These are phyloP conservation scores for Margaritispora aquatica DNA, from an alignment of 495 filamentous ascomycete genomes.

Conservation along the genomic window DNA sequence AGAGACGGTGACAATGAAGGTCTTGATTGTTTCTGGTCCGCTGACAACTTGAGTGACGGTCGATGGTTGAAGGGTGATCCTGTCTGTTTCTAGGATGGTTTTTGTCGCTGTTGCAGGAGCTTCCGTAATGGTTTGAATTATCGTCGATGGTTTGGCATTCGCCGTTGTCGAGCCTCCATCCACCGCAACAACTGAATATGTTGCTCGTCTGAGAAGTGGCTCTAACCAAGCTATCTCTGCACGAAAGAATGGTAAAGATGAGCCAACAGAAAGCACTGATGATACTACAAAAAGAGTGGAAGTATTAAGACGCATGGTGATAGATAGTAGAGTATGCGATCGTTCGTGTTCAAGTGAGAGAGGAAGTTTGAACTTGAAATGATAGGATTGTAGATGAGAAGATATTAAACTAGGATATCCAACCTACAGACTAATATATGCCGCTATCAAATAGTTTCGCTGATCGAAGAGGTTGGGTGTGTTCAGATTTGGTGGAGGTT, in stretches of 20 bases:
- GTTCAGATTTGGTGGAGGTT: conserved; percentile 10
- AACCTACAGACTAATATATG: conserved; percentile 16
- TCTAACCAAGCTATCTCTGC: background rate
- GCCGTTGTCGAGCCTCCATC: conserved; percentile 19
- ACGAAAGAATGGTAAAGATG: conserved; percentile 17
- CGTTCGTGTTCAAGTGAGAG: conserved; percentile 3
- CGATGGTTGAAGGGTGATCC: conserved; percentile 4
- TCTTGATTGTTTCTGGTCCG: conserved; percentile 11
- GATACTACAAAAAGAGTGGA: conserved; percentile 15
- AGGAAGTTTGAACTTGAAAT: background rate
- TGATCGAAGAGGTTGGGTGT: conserved; percentile 18
- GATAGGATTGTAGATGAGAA: conserved; percentile 6
- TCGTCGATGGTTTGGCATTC: conserved; percentile 1
- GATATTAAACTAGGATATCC: conserved; percentile 4
- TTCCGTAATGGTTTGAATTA: conserved; percentile 15
- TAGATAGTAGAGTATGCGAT: background rate
- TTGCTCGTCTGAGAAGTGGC: conserved; percentile 19
- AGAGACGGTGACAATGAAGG: conserved; percentile 14
- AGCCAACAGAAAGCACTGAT: conserved; percentile 11
- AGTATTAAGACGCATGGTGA: conserved; percentile 18
- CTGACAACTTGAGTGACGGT: conserved; percentile 12
- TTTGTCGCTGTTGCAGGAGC: conserved; percentile 13
- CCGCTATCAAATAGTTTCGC: conserved; percentile 4
- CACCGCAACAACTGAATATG: conserved; percentile 25
- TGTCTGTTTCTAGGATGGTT: conserved; percentile 19